Conservation (phyloP, 345 rosid species). For the Hibiscus trionum region DNA sequence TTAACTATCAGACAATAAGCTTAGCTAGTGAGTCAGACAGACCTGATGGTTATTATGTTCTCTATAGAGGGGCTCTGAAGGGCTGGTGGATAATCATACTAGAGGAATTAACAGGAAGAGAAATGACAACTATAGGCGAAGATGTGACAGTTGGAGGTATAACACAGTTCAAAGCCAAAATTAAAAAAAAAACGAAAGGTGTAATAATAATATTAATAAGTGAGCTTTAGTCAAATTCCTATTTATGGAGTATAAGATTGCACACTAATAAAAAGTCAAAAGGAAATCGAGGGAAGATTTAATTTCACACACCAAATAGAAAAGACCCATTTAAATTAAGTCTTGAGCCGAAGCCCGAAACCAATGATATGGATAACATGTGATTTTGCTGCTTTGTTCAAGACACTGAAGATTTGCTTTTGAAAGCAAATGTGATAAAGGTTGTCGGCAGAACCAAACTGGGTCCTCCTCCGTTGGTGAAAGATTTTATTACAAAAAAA, state of each 20-base stretch:
- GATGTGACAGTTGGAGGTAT: too few relatives aligned
- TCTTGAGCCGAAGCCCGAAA: background rate
- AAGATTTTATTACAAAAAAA: too few relatives aligned
- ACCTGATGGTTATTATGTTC: too few relatives aligned
- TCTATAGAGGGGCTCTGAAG: too few relatives aligned
- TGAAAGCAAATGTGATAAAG: background rate
- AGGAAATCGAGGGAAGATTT: background rate
- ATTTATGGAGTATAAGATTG: background rate
- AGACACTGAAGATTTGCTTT: conserved; percentile 13
- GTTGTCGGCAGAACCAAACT: conserved; percentile 12
- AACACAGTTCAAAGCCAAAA: too few relatives aligned
- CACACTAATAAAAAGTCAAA: conserved; percentile 9
- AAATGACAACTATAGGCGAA: too few relatives aligned
- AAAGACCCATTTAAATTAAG: background rate
- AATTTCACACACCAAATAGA: background rate
- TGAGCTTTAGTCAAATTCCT: background rate
- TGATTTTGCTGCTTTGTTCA: conserved; percentile 4
- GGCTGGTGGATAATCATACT: too few relatives aligned
- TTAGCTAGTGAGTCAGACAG: too few relatives aligned
- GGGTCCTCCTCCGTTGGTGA: background rate
- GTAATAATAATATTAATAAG: too few relatives aligned
- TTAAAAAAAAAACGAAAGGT: too few relatives aligned
- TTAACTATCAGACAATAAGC: too few relatives aligned
- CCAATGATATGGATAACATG: conserved; percentile 6
- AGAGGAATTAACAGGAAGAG: too few relatives aligned